A percentile compares a stretch with the other conserved stretches of the same genome.
Evolutionary conservation across 352 stramenopile genomes (phyloP).

Genomic region (Globisporangium cystogenes): DNA sequence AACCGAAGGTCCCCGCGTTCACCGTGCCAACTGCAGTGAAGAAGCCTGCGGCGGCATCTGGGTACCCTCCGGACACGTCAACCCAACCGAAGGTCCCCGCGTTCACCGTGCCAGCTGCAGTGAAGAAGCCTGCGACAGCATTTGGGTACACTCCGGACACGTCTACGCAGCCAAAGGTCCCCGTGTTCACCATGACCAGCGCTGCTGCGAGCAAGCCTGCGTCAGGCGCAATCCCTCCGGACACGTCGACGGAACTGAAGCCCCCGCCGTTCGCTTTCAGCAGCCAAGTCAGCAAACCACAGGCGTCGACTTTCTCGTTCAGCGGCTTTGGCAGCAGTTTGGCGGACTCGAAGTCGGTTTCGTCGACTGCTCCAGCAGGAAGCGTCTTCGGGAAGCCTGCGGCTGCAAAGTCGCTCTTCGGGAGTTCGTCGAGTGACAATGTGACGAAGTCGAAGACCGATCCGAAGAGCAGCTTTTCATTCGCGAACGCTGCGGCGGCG

Average conservation of each 20-base stretch:
- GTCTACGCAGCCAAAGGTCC: slow-evolving; percentile 6
- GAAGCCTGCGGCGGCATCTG: slow-evolving; percentile 4
- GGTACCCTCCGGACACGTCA: slow-evolving; percentile 18
- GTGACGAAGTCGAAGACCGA: slow-evolving; percentile 11
- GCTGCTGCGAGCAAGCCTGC: background rate
- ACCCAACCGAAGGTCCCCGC: slow-evolving; percentile 5
- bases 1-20: slow-evolving; percentile 24
- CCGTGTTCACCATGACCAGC: background rate
- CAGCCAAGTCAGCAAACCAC: background rate
- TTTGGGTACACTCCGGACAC: slow-evolving; percentile 10
- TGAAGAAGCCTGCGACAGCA: background rate
- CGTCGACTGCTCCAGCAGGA: background rate
- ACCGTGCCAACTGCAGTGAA: background rate
- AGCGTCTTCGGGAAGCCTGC: slow-evolving; percentile 6
- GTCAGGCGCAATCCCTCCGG: no score
- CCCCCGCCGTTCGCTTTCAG: background rate
- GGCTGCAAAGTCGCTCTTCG: slow-evolving; percentile 18
- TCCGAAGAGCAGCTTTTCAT: slow-evolving; percentile 22
- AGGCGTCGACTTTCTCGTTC: slow-evolving; percentile 13
- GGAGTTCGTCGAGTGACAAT: background rate
- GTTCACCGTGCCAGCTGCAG: background rate
- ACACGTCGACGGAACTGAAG: background rate
- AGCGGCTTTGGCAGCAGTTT: slow-evolving; percentile 10
- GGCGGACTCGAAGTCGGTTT: background rate
- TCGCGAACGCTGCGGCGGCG: slow-evolving; percentile 13